These are phyloP conservation scores for Geum urbanum DNA, from an alignment of 306 rosid genomes.

Conservation along the genomic window DNA sequence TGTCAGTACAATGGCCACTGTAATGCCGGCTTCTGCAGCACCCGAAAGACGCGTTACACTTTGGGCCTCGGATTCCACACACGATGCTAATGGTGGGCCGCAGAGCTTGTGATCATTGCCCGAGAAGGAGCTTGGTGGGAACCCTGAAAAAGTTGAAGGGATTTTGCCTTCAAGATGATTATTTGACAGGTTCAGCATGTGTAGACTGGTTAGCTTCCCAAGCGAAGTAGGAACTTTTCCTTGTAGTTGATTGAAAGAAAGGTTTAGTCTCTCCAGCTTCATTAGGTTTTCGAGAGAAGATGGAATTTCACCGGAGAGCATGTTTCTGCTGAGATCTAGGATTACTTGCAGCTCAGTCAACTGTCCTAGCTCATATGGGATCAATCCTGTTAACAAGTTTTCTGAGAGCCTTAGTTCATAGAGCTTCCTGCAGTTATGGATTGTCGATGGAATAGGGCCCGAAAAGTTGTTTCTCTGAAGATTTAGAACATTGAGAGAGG, in stretches of 20 bases:
- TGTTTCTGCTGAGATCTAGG: constrained; percentile 65
- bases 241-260: constrained; percentile 66
- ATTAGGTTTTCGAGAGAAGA: constrained; percentile 64
- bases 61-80: constrained; percentile 41
- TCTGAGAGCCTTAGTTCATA: constrained; percentile 84
- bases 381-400: constrained; percentile 49
- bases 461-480: constrained; percentile 63
- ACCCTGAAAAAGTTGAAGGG: constrained; percentile 58
- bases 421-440: constrained; percentile 62
- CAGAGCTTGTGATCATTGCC: constrained; percentile 55
- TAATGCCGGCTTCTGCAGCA: constrained; percentile 52
- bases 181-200: constrained; percentile 68
- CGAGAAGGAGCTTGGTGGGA: constrained; percentile 73
- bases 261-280: constrained; percentile 78
- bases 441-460: constrained; percentile 64
- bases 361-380: constrained; percentile 66
- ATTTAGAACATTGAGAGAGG: constrained; percentile 70
- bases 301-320: constrained; percentile 66
- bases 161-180: constrained; percentile 69
- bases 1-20: constrained; percentile 71
- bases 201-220: constrained; percentile 74
- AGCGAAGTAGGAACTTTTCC: constrained; percentile 66
- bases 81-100: constrained; percentile 59
- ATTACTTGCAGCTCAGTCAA: constrained; percentile 76
- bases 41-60: constrained; percentile 45